phyloP scores from a whole-genome alignment of 1,284 basidiomycete genomes.

The Cryptococcus depauperatus region DNA sequence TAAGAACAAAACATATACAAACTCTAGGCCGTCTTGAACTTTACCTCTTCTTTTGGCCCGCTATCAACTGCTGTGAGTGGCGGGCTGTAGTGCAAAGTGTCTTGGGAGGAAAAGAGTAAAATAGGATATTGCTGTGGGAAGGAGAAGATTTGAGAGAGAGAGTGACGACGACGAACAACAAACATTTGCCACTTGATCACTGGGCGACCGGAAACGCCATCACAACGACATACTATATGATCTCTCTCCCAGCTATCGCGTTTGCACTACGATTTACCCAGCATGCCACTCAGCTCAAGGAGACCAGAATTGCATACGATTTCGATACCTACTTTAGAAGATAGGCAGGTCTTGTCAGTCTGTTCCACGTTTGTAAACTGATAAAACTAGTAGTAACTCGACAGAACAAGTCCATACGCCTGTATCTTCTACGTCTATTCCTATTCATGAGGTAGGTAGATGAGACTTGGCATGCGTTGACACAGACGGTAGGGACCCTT shows the following conservation, averaged over 20 bases:
- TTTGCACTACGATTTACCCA: background rate
- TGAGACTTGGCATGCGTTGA: background rate
- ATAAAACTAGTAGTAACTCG: slow-evolving; percentile 2
- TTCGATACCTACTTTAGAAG: slow-evolving; percentile 7
- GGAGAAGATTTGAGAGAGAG: no score
- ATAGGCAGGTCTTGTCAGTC: background rate
- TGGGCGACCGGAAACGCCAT: background rate
- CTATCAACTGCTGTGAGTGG: no score
- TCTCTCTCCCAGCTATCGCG: background rate
- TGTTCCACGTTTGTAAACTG: background rate
- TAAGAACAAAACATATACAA: no score
- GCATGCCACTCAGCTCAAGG: slow-evolving; percentile 21
- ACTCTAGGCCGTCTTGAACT: no score
- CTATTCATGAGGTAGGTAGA: slow-evolving; percentile 13
- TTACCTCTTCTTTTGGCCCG: no score
- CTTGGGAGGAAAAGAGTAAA: no score
- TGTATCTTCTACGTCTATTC: slow-evolving; percentile 17
- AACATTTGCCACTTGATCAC: background rate
- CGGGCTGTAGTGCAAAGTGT: no score
- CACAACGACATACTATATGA: background rate
- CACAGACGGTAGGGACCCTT: slow-evolving; percentile 12
- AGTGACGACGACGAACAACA: background rate
- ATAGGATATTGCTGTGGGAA: no score
- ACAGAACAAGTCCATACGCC: slow-evolving; percentile 20
- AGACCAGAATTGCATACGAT: slow-evolving; percentile 22